phyloP scores from a whole-genome alignment of 345 rosid genomes.

The Euphorbia peplus region DNA sequence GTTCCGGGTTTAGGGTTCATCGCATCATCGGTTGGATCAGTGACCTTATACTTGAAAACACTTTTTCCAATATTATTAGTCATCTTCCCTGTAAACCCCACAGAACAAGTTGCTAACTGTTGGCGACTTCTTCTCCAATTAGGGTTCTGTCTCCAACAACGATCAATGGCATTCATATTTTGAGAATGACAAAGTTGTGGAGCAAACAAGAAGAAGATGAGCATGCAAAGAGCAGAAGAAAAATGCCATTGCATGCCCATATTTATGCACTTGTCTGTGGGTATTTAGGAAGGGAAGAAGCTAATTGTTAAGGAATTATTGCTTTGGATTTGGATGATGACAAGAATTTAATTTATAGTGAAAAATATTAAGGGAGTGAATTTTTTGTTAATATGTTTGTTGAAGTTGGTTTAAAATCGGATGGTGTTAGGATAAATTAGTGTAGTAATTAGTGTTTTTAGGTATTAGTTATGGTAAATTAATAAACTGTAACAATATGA shows the following conservation, averaged over 20 bases:
- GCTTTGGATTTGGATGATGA: not conserved
- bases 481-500: too few relatives aligned
- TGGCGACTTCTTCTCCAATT: conserved; percentile 47
- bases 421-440: too few relatives aligned
- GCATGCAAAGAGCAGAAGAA: conserved; percentile 16
- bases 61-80: conserved; percentile 48
- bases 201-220: conserved; percentile 10
- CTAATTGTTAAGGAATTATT: not conserved
- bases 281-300: not conserved
- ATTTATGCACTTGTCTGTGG: not conserved
- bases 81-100: conserved; percentile 74
- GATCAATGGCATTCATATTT: conserved; percentile 57
- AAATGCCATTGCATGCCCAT: conserved; percentile 13
- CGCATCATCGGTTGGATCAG: conserved; percentile 62
- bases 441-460: too few relatives aligned
- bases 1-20: conserved; percentile 62
- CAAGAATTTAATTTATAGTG: not conserved
- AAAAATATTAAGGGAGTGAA: not conserved
- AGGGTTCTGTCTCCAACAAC: conserved; percentile 58
- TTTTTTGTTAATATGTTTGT: too few relatives aligned
- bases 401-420: too few relatives aligned
- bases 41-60: conserved; percentile 44
- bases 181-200: conserved; percentile 12
- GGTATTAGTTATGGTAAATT: too few relatives aligned
- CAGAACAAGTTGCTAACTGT: conserved; percentile 52